Conservation (phyloP, 192 early-diverging fungal genomes). For the Coemansia sp. region DNA sequence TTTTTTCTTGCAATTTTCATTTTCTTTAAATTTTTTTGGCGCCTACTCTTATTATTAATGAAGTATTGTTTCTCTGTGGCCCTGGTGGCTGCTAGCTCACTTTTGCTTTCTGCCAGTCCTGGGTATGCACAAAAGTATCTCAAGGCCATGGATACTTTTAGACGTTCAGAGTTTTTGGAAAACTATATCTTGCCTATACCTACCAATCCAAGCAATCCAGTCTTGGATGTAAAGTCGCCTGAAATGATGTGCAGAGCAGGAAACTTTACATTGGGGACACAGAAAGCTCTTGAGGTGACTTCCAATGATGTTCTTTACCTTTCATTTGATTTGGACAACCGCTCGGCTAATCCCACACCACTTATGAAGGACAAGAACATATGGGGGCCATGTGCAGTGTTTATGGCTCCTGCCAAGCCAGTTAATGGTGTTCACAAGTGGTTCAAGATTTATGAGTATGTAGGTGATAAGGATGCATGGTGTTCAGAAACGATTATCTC, state of each 20-base stretch:
- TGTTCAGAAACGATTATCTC: not conserved
- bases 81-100: not conserved
- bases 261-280: not conserved
- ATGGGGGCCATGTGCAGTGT: not conserved
- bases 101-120: not conserved
- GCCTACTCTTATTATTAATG: not conserved
- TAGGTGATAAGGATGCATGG: not conserved
- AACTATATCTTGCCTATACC: not conserved
- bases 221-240: not conserved
- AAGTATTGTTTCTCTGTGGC: not conserved
- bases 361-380: not conserved
- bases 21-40: not conserved
- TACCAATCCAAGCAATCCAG: not conserved
- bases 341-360: not conserved
- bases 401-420: slow-evolving; percentile 1
- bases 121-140: not conserved
- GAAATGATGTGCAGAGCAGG: not conserved
- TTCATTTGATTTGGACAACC: not conserved
- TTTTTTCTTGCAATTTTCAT: not conserved
- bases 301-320: not conserved
- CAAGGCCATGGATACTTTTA: not conserved
- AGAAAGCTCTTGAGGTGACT: not conserved
- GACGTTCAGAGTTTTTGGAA: not conserved
- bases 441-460: slow-evolving; percentile 5
- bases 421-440: not conserved